Base-by-base conservation (phyloP, 371 early-diverging fungal species). In the Mucor piriformis region DNA sequence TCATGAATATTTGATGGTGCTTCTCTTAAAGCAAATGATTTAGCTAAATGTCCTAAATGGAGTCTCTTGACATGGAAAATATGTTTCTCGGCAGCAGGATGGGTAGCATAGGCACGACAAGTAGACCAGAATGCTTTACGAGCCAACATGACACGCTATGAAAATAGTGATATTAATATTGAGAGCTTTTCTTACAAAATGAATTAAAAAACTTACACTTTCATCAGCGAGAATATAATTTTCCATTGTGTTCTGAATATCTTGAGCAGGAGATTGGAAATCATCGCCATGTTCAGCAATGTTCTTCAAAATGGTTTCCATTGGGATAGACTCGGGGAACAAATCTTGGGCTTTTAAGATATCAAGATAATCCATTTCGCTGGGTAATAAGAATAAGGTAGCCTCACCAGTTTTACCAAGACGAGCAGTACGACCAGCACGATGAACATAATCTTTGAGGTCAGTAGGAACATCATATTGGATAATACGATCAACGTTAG, bases 361-460 rank as follows among this genome's bases (percentile, higher is more conserved):
- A 49, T 85, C 82, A 20, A 97, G 52, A 61, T 96, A 97, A 50
- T 85, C 91, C 70, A 78, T 82, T 74, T 98, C 97, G 69, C 89
- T 87, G 10, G 97, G 97, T 57, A 95, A 61, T 13, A 97, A 72
- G 64, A 97, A 93, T 37, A 95, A 49, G 13, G 86, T 63, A 0
- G 96, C 94, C 52, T 84, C 83, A 57, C 99, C 99, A 11, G 83
- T 83, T 44, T 89, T 83, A 38, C 95, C 96, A 23, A 95, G 72
- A 65, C 99, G 89, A 29, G 99, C 99, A n/a, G 99, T 99, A 48
- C 99, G 89, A 24, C 99, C 99, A 15, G 92, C 92, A 65, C 99
- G 89, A 79, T 99, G 99, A 33, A 98, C 91, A 74, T 97, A 99
- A 54, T 95, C 95, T 50, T 89, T 85, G 16, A 92, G 70, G 72